Evolutionary conservation across 371 early-diverging fungal genomes (phyloP), one percentile per base, ranked within the genome.

Genomic region (Blakeslea trispora): DNA sequence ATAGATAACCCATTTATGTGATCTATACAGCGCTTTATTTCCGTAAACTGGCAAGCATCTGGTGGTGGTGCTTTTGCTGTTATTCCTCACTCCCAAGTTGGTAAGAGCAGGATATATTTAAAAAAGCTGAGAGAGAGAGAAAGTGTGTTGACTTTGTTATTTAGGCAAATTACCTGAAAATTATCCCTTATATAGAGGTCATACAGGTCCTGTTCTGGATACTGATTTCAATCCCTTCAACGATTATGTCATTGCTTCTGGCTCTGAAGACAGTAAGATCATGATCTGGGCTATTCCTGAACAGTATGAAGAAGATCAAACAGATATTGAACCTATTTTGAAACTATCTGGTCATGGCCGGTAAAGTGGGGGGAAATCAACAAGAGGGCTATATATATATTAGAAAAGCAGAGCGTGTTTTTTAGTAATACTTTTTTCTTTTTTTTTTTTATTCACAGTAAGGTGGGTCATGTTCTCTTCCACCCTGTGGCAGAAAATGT

Each of bases 61-160:
- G 99, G 99, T 58, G 99, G 99, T 68, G 99, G 99, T 51, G 92
- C 96, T 1, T 98, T 98, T 79, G 91, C 93, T 57, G 96, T 98
- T 13, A 83, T 97, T 50, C 94, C 97, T 10, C 85, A 88, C 45
- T 71, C 78, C 37, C 77, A 81, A 67, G 81, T 83, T 15, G 98
- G 98, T 84, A 79, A 65, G 79, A 43, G 4, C n/a, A 18, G n/a
- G 41, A n/a, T 47, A 9, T 46, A 42, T n/a, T n/a, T n/a, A n/a
- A n/a, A n/a, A n/a, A n/a, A n/a, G n/a, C n/a, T n/a, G n/a, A n/a
- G n/a, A n/a, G n/a, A n/a, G n/a, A n/a, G n/a, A n/a, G n/a, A n/a
- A n/a, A n/a, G n/a, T n/a, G n/a, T n/a, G n/a, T n/a, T n/a, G n/a
- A n/a, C n/a, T n/a, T n/a, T n/a, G n/a, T n/a, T n/a, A n/a, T 51